Conservation (phyloP, 768 basidiomycete species). For the Phanerodontia chrysosporium region DNA sequence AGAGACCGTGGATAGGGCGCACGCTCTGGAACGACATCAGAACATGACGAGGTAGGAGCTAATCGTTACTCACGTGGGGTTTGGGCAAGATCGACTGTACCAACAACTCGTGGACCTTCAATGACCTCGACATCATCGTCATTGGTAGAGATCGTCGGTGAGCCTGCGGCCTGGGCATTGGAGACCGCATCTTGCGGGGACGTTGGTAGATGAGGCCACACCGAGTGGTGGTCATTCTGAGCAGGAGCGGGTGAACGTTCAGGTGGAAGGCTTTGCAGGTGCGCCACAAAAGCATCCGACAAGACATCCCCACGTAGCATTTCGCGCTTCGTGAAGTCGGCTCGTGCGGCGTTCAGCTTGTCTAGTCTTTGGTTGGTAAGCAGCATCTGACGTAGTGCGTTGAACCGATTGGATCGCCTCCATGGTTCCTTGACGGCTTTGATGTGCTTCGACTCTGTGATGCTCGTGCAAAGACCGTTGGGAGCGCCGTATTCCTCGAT, state of each 20-base stretch:
- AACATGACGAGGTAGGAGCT: not conserved
- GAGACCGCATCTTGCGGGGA: not conserved
- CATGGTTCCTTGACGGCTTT: slow-evolving; percentile 24
- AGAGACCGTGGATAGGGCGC: not conserved
- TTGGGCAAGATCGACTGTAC: not conserved
- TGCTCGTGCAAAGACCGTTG: slow-evolving; percentile 23
- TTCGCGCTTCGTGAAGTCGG: slow-evolving; percentile 15
- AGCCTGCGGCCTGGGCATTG: not conserved
- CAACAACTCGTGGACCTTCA: not conserved
- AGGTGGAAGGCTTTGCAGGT: no score
- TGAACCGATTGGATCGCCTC: slow-evolving; percentile 17
- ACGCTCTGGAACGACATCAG: not conserved
- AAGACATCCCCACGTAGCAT: slow-evolving; percentile 4
- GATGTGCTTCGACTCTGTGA: slow-evolving; percentile 26
- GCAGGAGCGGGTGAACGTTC: not conserved
- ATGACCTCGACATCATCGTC: not conserved
- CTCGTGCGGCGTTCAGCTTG: slow-evolving; percentile 20
- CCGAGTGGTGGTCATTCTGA: no score
- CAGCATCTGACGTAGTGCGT: slow-evolving; percentile 22
- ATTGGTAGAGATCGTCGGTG: no score
- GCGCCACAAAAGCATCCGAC: no score
- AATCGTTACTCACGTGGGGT: not conserved
- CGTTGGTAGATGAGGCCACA: not conserved
- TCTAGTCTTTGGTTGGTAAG: slow-evolving; percentile 20
- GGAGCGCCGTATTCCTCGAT: slow-evolving; percentile 21